Base-by-base conservation (phyloP, 1,139 yeast genomes). In the Hansenula sp. region DNA sequence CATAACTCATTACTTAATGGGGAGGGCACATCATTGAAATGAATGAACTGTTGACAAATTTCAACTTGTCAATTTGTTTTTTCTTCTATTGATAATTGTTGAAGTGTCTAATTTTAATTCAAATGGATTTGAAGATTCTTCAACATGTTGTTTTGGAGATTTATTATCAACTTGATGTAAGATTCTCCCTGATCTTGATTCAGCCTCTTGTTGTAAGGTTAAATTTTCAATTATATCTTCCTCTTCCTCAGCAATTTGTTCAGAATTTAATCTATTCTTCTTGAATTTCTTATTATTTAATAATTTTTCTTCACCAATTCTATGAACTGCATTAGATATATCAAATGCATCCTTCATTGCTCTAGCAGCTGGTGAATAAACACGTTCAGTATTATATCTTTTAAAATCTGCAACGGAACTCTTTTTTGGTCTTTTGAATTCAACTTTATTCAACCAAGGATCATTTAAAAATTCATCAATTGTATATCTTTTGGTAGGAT, bases 291-390 rank as follows among this genome's bases (percentile, higher is more conserved):
- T 67, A 40, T 67, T 64, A 19, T 70, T 62, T 38, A 81, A 66
- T 2, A 80, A 76, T 19, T 83, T 84, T 59, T 89, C 97, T 66
- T 88, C 96, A 34, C 91, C 96, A 73, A 81, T 80, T 63, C 99
- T 81, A 61, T 90, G 96, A 9, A 93, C 96, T 0, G 97, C 97
- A 47, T 94, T 83, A 17, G 96, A 84, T 15, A 93, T 86, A 60
- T 93, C 99, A 66, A 91, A 91, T 10, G 96, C 97, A 58, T 93
- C 99, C 56, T 90, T 84, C 71, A 93, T 77, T 0, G 96, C 96
- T 44, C 84, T 88, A 0, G 94, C 94, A 7, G 94, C 96, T 5
- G 97, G 97, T 1, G 96, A 84, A 56, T 84, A 84, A 10, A 51
- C 46, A 27, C 55, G 52, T 19, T 50, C 51, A 6, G 51, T 21